These are phyloP conservation scores for Mariannaea elegans DNA, from an alignment of 2,329 filamentous ascomycete genomes.

Conservation along the genomic window DNA sequence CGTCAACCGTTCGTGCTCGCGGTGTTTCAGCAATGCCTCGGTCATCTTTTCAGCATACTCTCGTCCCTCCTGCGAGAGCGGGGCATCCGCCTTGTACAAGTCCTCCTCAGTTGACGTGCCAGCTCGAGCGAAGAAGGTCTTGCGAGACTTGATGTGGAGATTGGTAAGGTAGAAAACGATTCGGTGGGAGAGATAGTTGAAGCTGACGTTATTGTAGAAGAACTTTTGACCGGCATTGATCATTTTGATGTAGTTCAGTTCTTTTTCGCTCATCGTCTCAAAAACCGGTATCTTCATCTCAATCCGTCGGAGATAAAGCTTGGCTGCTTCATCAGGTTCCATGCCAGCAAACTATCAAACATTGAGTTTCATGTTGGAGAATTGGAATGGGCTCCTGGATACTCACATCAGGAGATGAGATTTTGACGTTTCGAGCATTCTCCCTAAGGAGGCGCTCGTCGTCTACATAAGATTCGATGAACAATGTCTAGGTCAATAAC, in stretches of 20 bases:
- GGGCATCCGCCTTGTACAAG: constrained; percentile 90
- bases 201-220: constrained; percentile 95
- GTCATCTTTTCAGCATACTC: constrained; percentile 88
- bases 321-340: constrained; percentile 90
- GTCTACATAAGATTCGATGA: constrained; percentile 95
- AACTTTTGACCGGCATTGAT: constrained; percentile 95
- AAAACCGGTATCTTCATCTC: constrained; percentile 93
- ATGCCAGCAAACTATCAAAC: constrained; percentile 79
- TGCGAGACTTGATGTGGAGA: constrained; percentile 92
- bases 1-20: constrained; percentile 80
- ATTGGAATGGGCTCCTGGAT: neutral
- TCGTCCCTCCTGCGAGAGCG: constrained; percentile 80
- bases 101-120: constrained; percentile 89
- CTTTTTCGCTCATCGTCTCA: constrained; percentile 93
- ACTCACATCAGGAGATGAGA: constrained; percentile 90
- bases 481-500: constrained; percentile 73
- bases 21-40: constrained; percentile 81
- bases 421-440: constrained; percentile 97
- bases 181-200: constrained; percentile 94
- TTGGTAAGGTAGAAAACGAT: constrained; percentile 99
- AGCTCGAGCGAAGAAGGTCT: constrained; percentile 91
- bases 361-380: constrained; percentile 9
- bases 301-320: constrained; percentile 90
- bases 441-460: constrained; percentile 94
- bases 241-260: constrained; percentile 99